A percentile compares a stretch with the other conserved stretches of the same genome.
Conservation (phyloP, 805 yeast genomes). For the Brettanomyces naardenensis region DNA sequence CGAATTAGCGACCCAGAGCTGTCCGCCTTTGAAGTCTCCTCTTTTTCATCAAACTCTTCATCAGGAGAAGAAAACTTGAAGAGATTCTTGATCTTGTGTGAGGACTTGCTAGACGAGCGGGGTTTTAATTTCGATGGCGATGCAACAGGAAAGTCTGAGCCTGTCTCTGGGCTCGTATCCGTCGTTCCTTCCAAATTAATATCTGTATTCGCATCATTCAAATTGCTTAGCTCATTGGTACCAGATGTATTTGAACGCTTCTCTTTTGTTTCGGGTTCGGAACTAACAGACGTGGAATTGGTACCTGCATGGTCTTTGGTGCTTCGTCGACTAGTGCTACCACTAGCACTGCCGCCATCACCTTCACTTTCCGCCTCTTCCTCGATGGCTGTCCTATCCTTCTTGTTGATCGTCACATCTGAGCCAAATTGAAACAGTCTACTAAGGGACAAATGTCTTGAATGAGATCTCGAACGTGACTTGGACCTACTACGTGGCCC, state of each 20-base stretch:
- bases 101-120: neutral
- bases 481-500: slow-evolving; percentile 7
- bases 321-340: no score
- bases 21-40: neutral
- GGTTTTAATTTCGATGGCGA: neutral
- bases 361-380: no score
- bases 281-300: no score
- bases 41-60: neutral
- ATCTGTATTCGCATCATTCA: neutral
- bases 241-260: slow-evolving; percentile 4
- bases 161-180: neutral
- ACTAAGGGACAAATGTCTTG: slow-evolving; percentile 28
- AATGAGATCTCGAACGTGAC: slow-evolving; percentile 33
- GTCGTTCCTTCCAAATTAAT: neutral
- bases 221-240: neutral
- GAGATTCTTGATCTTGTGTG: slow-evolving; percentile 4
- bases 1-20: neutral
- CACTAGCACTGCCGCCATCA: no score
- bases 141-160: neutral
- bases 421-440: slow-evolving; percentile 22
- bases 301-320: no score
- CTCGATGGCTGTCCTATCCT: no score
- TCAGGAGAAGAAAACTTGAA: slow-evolving; percentile 1
- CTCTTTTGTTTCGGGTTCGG: neutral
- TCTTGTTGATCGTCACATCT: neutral